Evolutionary conservation across 257 asterid species (phyloP).

Genomic region (Thymus quinquecostatus): DNA sequence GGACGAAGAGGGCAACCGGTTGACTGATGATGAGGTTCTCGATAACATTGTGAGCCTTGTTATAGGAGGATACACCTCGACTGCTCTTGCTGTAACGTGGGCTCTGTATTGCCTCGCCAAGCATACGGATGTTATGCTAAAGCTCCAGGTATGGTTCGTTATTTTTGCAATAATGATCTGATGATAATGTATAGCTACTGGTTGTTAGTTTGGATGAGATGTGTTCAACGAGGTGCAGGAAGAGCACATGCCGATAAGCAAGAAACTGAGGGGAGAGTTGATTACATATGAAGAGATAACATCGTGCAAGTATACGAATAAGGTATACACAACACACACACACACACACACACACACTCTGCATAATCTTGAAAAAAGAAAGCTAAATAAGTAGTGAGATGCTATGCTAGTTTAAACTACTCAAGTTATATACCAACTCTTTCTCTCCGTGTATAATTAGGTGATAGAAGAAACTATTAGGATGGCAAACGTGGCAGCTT

Average conservation of each 20-base stretch:
- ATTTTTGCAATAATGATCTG: not conserved
- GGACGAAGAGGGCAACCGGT: slow-evolving; percentile 42
- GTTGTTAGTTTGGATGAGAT: not conserved
- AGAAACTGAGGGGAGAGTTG: slow-evolving; percentile 42
- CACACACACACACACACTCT: not conserved
- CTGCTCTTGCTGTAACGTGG: slow-evolving; percentile 51
- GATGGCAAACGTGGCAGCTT: slow-evolving; percentile 48
- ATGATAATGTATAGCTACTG: too few relatives aligned
- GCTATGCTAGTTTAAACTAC: too few relatives aligned
- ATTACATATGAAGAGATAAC: slow-evolving; percentile 50
- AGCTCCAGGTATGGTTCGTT: not conserved
- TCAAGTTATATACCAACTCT: not conserved
- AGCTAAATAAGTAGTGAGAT: too few relatives aligned
- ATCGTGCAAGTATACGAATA: slow-evolving; percentile 47
- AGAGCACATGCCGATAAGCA: slow-evolving; percentile 47
- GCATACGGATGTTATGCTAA: slow-evolving; percentile 46
- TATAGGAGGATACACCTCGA: slow-evolving; percentile 49
- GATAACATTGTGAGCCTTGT: slow-evolving; percentile 51
- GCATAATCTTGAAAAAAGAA: not conserved
- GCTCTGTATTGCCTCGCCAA: slow-evolving; percentile 47
- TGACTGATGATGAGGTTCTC: slow-evolving; percentile 46
- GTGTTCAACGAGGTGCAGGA: slow-evolving; percentile 38
- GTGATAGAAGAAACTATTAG: slow-evolving; percentile 63
- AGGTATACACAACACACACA: slow-evolving; percentile 44
- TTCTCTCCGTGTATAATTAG: slow-evolving; percentile 28